These are phyloP conservation scores for Psilocybe azurescens DNA, from an alignment of 768 basidiomycete genomes.

Conservation along the genomic window DNA sequence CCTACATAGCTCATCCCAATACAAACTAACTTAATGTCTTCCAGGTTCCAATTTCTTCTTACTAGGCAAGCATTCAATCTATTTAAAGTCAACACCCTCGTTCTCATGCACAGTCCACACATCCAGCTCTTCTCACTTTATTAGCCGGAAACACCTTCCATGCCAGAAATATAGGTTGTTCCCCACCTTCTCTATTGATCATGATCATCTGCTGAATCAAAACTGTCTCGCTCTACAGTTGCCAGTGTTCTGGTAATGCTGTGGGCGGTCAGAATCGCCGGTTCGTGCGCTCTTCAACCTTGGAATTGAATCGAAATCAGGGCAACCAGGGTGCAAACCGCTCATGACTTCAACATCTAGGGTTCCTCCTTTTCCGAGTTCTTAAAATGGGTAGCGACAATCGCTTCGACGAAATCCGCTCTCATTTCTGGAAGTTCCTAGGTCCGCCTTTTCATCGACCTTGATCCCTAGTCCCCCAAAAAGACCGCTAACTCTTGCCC, in stretches of 20 bases:
- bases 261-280: constrained; percentile 66
- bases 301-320: neutral
- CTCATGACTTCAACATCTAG: constrained; percentile 28
- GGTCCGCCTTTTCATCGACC: constrained; percentile 34
- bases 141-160: constrained; percentile 64
- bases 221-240: constrained; percentile 30
- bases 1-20: neutral
- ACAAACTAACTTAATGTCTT: neutral
- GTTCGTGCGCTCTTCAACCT: constrained; percentile 29
- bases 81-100: neutral
- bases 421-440: constrained; percentile 68
- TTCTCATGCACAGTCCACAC: neutral
- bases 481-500: neutral
- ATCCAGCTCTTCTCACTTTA: constrained; percentile 63
- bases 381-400: constrained; percentile 69
- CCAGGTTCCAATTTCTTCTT: constrained; percentile 71
- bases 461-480: neutral
- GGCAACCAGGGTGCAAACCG: neutral
- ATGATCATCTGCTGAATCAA: neutral
- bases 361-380: constrained; percentile 73
- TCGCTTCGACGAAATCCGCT: constrained; percentile 71
- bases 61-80: constrained; percentile 41
- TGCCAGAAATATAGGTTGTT: constrained; percentile 54
- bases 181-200: neutral
- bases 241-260: constrained; percentile 65